Evolutionary conservation across 768 basidiomycete species (phyloP), one percentile per base, ranked within the genome.

Genomic region (Leccinum longicurvipes): DNA sequence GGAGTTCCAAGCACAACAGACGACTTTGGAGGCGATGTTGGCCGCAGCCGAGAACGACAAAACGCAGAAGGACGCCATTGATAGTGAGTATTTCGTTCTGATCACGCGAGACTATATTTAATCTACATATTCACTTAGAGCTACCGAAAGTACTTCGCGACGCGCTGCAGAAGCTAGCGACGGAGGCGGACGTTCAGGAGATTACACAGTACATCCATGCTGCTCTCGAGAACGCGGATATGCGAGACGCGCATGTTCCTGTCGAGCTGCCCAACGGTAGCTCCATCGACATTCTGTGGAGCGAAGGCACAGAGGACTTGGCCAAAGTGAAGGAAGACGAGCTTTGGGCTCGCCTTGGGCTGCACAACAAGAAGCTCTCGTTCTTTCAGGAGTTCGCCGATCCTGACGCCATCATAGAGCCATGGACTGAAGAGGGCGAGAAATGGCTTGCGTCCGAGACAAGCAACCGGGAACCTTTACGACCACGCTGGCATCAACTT

Each of bases 401-500:
- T 21, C 55, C 52, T 1, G 49, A 61, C 8, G 52, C 15, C 0
- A 21, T 29, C 2, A 49, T 59, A 1, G 60, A 56, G 0, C 55
- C 61, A 0, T 64, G 53, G 60, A 53, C 6, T 1, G 42, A 58
- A 1, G 55, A 60, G 6, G 63, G 63, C 4, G 27, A 56, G 3
- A 28, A 2, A 1, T 64, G 63, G 63, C 51, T 64, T 0, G 46
- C 50, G 0, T 12, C 39, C 3, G 21, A 42, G 1, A 12, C 1
- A 2, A 47, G 10, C 11, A 1, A 9, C 2, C 32, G 41, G 2
- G 29, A 52, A n/a, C 21, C 12, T 1, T 46, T 68, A 2, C n/a
- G 17, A 0, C 60, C 58, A 0, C 15, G 53, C 0, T 67, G 65
- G 65, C 66, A 67, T 47, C 61, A 68, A 32, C 50, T 68, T 0